phyloP scores from a whole-genome alignment of 2,329 filamentous ascomycete species.

The Colletotrichum camelliae region DNA sequence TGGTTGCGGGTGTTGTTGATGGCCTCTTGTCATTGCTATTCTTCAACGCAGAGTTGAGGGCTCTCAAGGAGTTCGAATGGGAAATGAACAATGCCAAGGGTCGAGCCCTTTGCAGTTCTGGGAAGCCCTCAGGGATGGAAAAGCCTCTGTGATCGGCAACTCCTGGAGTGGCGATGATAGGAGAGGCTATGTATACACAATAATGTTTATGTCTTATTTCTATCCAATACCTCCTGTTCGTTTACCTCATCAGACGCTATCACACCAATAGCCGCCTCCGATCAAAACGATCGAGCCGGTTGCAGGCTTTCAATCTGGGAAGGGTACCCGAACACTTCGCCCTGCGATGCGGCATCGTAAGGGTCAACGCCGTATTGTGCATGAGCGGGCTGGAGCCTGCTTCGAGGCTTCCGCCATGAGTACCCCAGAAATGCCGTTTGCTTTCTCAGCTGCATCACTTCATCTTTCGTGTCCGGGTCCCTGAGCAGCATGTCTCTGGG shows the following conservation, averaged over 20 bases:
- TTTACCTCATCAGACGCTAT: not conserved
- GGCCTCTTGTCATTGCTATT: conserved; percentile 89
- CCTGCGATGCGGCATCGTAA: not conserved
- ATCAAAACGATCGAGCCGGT: not conserved
- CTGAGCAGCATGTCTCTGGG: conserved; percentile 85
- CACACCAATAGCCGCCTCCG: not conserved
- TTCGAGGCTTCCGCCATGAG: conserved; percentile 69
- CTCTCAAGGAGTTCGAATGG: conserved; percentile 91
- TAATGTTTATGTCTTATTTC: conserved; percentile 17
- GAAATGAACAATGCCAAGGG: conserved; percentile 77
- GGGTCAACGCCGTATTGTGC: not conserved
- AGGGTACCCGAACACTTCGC: not conserved
- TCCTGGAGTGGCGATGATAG: not conserved
- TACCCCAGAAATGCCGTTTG: conserved; percentile 88
- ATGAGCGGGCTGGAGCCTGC: not conserved
- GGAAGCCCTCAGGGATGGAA: not conserved
- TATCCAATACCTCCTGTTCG: not conserved
- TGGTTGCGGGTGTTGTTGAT: conserved; percentile 80
- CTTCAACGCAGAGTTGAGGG: conserved; percentile 81
- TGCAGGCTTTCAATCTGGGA: not conserved
- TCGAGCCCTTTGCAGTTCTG: not conserved
- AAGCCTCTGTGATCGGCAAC: not conserved
- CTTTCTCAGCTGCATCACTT: conserved; percentile 82
- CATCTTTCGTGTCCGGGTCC: conserved; percentile 68
- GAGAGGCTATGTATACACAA: not conserved